Evolutionary conservation across 768 basidiomycete genomes (phyloP).

Genomic region (Steccherinum ochraceum): DNA sequence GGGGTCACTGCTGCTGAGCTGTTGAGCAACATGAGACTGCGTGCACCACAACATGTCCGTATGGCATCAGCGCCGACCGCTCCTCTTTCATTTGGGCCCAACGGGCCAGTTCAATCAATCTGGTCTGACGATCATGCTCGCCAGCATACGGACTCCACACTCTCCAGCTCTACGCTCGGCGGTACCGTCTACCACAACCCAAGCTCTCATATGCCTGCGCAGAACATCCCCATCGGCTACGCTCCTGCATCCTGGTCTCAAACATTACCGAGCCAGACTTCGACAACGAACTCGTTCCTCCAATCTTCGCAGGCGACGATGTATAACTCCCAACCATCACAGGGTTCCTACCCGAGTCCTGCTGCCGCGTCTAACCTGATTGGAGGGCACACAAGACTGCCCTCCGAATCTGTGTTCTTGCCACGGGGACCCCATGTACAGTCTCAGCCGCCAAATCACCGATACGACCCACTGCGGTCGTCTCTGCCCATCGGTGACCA

Average conservation of each 20-base stretch:
- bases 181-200: too few relatives aligned
- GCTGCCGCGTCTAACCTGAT: neutral
- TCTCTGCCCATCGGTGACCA: neutral
- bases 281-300: neutral
- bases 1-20: conserved; percentile 64
- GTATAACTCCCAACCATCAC: neutral
- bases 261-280: neutral
- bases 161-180: neutral
- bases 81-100: conserved; percentile 47
- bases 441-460: neutral
- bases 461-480: neutral
- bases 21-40: conserved; percentile 41
- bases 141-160: neutral
- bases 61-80: conserved; percentile 31
- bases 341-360: neutral
- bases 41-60: conserved; percentile 14
- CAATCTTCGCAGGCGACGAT: neutral
- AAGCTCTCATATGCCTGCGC: neutral
- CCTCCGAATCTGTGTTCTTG: neutral
- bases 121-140: conserved; percentile 38
- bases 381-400: neutral
- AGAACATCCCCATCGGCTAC: neutral
- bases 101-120: conserved; percentile 43
- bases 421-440: neutral
- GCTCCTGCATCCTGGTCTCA: neutral